These are phyloP conservation scores for Rhodocollybia butyracea DNA, from an alignment of 768 basidiomycete genomes.

Conservation along the genomic window DNA sequence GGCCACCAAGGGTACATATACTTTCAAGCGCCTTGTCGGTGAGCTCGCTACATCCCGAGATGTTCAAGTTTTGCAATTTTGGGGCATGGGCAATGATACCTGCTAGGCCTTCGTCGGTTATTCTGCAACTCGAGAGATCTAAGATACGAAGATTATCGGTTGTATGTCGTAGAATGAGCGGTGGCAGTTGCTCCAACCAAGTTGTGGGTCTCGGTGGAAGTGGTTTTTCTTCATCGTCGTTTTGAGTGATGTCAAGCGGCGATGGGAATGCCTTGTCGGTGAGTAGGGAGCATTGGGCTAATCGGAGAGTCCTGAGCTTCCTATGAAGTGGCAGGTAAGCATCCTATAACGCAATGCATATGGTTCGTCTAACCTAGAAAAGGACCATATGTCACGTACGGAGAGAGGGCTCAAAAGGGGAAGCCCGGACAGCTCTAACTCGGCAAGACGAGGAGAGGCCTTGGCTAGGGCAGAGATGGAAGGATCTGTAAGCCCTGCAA, in stretches of 20 bases:
- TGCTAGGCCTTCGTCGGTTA: constrained; percentile 75
- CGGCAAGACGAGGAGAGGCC: constrained; percentile 72
- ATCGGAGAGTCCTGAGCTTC: constrained; percentile 68
- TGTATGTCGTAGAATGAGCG: constrained; percentile 57
- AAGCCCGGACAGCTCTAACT: constrained; percentile 76
- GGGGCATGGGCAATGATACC: constrained; percentile 77
- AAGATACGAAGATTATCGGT: constrained; percentile 76
- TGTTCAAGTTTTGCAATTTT: constrained; percentile 67
- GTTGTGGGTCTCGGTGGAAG: constrained; percentile 54
- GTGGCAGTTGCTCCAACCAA: constrained; percentile 60
- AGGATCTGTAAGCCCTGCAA: constrained; percentile 57
- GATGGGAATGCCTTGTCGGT: constrained; percentile 79
- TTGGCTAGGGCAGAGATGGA: constrained; percentile 69
- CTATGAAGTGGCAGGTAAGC: constrained; percentile 28
- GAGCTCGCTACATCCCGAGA: constrained; percentile 75
- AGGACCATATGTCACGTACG: constrained; percentile 78
- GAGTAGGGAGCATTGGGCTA: constrained; percentile 74
- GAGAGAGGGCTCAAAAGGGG: constrained; percentile 64
- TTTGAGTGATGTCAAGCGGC: constrained; percentile 19
- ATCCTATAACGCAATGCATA: constrained; percentile 8
- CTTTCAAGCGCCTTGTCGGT: constrained; percentile 69
- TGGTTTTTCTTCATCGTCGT: constrained; percentile 40
- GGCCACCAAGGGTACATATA: constrained; percentile 67
- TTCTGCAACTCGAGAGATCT: constrained; percentile 71
- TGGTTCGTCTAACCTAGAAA: constrained; percentile 47